Base-by-base conservation (phyloP, 225 moss, liverwort and hornwort species). In the Sphagnum tenellum region DNA sequence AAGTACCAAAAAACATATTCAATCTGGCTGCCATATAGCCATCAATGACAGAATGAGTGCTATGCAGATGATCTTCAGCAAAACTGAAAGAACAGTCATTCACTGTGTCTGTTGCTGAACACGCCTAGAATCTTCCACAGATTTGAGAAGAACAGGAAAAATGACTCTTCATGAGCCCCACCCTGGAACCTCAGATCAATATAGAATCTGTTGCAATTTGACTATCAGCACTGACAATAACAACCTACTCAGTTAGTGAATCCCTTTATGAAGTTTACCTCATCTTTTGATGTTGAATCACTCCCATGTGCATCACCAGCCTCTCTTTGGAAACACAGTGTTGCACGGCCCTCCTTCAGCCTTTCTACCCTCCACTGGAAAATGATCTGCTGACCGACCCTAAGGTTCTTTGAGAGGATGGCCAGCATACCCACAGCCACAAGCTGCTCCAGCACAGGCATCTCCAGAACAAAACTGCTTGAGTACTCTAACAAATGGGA, bases 361-460 rank as follows among this genome's bases (percentile, higher is more conserved):
- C 98, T 82, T 78, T 98, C 93, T 60, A 93, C 72, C 75, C 98
- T 86, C 98, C 98, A 98, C 70, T 84, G 89, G 65, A 98, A 93
- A 60, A 93, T 81, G 52, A 93, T 87, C 75, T 93, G 98, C 50
- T 98, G 86, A 61, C 98, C 98, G 60, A 90, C 90, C 47, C 87
- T 82, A 12, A 89, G 98, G 67, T 78, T 76, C 77, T 75, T 81
- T 62, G 85, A 78, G 72, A 89, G 93, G 3, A 87, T 70, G 51
- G 96, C 90, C n/a, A 98, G 85, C 90, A 98, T 88, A 50, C 96
- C 96, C 14, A 98, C 88, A 44, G 96, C 90, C 62, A 93, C 81
- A 54, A 99, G 81, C 70, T 93, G 98, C 79, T 99, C 98, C 57
- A 98, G 81, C 46, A 98, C 93, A 60, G 93, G 98, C 90, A 89